A percentile compares a stretch with the other conserved stretches of the same genome.
phyloP scores from a whole-genome alignment of 306 rosid genomes.

The Vigna unguiculata region DNA sequence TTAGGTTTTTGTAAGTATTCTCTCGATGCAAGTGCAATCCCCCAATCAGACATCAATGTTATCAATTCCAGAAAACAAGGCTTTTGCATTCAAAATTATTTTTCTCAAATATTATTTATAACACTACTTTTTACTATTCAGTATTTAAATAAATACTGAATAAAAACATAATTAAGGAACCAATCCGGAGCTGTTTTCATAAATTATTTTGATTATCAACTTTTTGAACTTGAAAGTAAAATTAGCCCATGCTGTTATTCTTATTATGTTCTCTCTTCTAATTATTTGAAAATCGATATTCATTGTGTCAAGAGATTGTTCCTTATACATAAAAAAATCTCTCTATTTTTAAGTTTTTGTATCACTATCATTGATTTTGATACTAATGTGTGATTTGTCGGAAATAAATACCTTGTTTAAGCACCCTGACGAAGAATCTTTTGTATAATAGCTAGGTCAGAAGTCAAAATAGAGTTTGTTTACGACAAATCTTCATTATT shows the following conservation, averaged over 20 bases:
- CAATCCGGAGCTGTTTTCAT: not conserved
- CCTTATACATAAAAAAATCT: not conserved
- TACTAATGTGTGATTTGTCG: constrained; percentile 9
- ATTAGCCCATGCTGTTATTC: not conserved
- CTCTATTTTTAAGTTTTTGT: not conserved
- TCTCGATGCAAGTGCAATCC: constrained; percentile 32
- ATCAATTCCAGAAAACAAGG: constrained; percentile 50
- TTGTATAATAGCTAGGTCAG: constrained; percentile 33
- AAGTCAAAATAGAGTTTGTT: constrained; percentile 47
- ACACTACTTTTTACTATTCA: not conserved
- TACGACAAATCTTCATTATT: constrained; percentile 27
- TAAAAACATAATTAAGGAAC: not conserved
- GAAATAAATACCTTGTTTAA: constrained; percentile 11
- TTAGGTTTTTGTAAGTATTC: constrained; percentile 51
- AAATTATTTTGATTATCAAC: not conserved
- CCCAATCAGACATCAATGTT: constrained; percentile 39
- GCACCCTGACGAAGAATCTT: constrained; percentile 48
- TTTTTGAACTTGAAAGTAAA: not conserved
- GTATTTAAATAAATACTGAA: not conserved
- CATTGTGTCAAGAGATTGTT: not conserved
- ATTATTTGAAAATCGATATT: not conserved
- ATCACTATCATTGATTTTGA: not conserved
- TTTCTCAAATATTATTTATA: not conserved
- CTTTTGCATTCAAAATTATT: constrained; percentile 32
- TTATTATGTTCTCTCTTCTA: not conserved